These are phyloP conservation scores for Entomortierella beljakovae DNA, from an alignment of 192 early-diverging fungal genomes.

Conservation along the genomic window DNA sequence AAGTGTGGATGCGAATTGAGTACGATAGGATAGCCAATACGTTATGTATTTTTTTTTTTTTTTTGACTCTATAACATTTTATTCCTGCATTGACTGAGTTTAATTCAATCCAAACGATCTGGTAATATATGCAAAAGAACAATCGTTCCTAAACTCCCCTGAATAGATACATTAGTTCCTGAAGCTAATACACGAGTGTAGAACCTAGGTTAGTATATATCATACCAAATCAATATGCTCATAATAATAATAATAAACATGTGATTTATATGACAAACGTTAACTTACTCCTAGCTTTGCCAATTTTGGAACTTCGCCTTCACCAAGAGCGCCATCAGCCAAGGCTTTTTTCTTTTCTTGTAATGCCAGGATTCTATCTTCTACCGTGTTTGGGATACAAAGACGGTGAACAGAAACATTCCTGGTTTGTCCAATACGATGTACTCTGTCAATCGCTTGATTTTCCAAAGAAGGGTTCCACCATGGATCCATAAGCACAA, in stretches of 20 bases:
- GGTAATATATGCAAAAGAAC: too few relatives aligned
- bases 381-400: conserved; percentile 71
- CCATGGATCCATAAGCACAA: conserved; percentile 87
- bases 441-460: conserved; percentile 77
- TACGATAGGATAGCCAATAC: too few relatives aligned
- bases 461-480: conserved; percentile 81
- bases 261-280: background rate
- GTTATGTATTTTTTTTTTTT: too few relatives aligned
- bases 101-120: too few relatives aligned
- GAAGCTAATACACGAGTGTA: conserved; percentile 15
- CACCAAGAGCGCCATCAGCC: conserved; percentile 50
- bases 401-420: conserved; percentile 72
- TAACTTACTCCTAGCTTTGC: conserved; percentile 45
- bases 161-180: conserved; percentile 47
- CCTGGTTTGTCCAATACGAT: conserved; percentile 77
- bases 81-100: too few relatives aligned
- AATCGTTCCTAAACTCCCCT: background rate
- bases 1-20: too few relatives aligned
- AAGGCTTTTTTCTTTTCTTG: conserved; percentile 70
- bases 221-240: background rate
- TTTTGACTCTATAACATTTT: too few relatives aligned
- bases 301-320: conserved; percentile 45
- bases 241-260: background rate
- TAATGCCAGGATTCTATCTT: conserved; percentile 75
- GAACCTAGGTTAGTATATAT: background rate